Evolutionary conservation across 495 filamentous ascomycete genomes (phyloP), one percentile per base, ranked within the genome.

Genomic region (Symbiotaphrina buchneri): DNA sequence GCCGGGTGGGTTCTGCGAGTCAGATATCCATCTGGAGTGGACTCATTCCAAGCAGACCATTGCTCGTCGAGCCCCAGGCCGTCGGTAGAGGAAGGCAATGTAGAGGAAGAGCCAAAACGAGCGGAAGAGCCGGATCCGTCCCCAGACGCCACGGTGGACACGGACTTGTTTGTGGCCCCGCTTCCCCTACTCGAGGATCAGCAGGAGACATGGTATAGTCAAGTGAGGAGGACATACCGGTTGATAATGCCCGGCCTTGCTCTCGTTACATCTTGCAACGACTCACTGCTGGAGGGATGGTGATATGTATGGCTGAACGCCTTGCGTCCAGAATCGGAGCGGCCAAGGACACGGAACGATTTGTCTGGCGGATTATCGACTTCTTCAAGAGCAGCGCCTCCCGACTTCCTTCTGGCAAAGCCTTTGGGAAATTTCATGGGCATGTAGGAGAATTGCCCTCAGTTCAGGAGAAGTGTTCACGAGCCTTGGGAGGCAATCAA

Each of bases 81-180:
- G 36, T 79, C 76, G 15, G 69, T 68, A 5, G 74, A 78, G 5
- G 74, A 80, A 15, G 75, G 73, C 6, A 71, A 51, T 11, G 74
- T 81, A 4, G 75, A 78, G 10, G 69, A 66, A 33, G 76, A 76
- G 43, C 73, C 79, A 38, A 75, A 58, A 30, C 72, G 67, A 7
- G 51, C 54, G n/a, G 60, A 59, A 19, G 54, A 51, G 18, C 68
- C 71, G 5, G 74, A 74, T 41, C 68, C 71, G 40, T 80, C 62
- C 40, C 58, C 47, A 4, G 42, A 37, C 25, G 44, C 67, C 32
- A 56, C 58, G 11, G 63, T 68, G 5, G 56, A 60, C 16, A 61
- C 58, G 34, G 72, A 71, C 37, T 68, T 69, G 11, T 56, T 64
- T 39, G 72, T 68, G 25, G 71, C 71, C 17, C 62, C 69, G 33